phyloP scores from a whole-genome alignment of 345 rosid species.

The Rhizophora apiculata region DNA sequence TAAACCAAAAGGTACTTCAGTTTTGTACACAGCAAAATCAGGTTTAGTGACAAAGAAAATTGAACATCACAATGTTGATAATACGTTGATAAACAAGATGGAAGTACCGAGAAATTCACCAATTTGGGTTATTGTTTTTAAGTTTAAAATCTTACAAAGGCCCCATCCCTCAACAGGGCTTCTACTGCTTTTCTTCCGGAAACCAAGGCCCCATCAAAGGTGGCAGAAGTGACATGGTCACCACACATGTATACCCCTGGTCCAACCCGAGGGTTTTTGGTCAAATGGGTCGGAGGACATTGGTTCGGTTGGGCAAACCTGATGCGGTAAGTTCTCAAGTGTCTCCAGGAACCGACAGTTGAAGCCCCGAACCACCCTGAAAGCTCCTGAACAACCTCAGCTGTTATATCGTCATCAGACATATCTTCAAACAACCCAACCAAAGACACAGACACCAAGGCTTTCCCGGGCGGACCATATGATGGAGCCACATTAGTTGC shows the following conservation, averaged over 20 bases:
- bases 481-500: slow-evolving; percentile 78
- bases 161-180: slow-evolving; percentile 48
- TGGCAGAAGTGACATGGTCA: slow-evolving; percentile 72
- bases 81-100: too few relatives aligned
- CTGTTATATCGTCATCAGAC: slow-evolving; percentile 50
- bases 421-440: slow-evolving; percentile 58
- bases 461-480: slow-evolving; percentile 67
- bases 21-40: too few relatives aligned
- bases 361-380: slow-evolving; percentile 67
- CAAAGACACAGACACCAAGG: slow-evolving; percentile 69
- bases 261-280: slow-evolving; percentile 42
- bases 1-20: too few relatives aligned
- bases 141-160: background rate
- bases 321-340: slow-evolving; percentile 69
- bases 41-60: too few relatives aligned
- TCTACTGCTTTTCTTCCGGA: slow-evolving; percentile 84
- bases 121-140: too few relatives aligned
- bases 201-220: slow-evolving; percentile 89
- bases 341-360: slow-evolving; percentile 57
- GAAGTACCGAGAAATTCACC: too few relatives aligned
- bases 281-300: slow-evolving; percentile 66
- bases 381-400: slow-evolving; percentile 49
- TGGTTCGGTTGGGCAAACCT: slow-evolving; percentile 84
- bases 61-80: too few relatives aligned
- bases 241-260: slow-evolving; percentile 63